A percentile compares a stretch with the other conserved stretches of the same genome.
phyloP scores from a whole-genome alignment of 2,329 filamentous ascomycete genomes.

The Xylaria digitata region DNA sequence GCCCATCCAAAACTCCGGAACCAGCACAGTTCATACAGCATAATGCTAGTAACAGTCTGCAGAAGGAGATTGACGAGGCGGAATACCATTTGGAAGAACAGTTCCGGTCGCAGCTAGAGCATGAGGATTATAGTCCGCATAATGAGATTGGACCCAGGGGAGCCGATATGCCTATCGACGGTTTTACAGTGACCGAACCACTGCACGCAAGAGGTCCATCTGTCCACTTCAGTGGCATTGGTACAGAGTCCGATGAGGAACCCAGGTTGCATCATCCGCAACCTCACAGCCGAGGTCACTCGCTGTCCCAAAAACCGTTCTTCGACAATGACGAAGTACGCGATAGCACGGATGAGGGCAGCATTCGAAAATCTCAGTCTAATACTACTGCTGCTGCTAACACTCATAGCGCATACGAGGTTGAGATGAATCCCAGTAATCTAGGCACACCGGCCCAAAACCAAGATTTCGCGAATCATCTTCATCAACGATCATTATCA shows the following conservation, averaged over 20 bases:
- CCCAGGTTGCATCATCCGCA: conserved; percentile 76
- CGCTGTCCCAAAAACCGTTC: conserved; percentile 74
- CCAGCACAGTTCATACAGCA: conserved; percentile 64
- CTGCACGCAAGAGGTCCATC: conserved; percentile 59
- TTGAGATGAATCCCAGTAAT: conserved; percentile 80
- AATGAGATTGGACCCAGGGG: conserved; percentile 55
- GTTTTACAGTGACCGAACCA: conserved; percentile 40
- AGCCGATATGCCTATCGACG: conserved; percentile 38
- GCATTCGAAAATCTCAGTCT: conserved; percentile 53
- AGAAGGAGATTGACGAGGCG: conserved; percentile 85
- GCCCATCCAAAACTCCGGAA: conserved; percentile 66
- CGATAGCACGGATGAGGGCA: conserved; percentile 53
- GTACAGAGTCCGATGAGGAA: conserved; percentile 64
- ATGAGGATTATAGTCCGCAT: conserved; percentile 79
- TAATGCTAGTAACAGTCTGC: conserved; percentile 80
- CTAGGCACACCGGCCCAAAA: conserved; percentile 71
- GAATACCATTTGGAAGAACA: conserved; percentile 87
- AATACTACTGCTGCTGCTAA: conserved; percentile 55
- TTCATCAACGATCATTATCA: conserved; percentile 67
- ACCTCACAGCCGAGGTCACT: conserved; percentile 79
- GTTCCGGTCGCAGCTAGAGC: conserved; percentile 80
- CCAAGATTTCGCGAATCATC: conserved; percentile 60
- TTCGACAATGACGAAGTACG: conserved; percentile 64
- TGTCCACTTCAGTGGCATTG: conserved; percentile 64
- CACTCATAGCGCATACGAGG: conserved; percentile 69